Conservation (phyloP, 345 rosid genomes). For the Arabidopsis thaliana region DNA sequence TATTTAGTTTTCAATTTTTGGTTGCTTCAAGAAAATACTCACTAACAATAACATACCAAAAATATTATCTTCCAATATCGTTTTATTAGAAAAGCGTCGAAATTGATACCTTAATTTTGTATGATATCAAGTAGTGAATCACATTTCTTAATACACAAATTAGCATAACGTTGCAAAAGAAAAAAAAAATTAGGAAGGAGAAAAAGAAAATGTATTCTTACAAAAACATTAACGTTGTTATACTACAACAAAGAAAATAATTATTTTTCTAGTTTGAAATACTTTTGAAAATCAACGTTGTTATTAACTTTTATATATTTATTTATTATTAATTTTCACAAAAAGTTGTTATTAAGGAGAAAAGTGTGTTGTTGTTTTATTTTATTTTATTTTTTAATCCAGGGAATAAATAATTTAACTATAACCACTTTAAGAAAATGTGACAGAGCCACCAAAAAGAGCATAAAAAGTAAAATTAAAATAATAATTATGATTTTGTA, state of each 20-base stretch:
- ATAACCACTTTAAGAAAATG: not conserved
- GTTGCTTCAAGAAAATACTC: slow-evolving; percentile 9
- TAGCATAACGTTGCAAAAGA: no score
- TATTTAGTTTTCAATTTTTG: not conserved
- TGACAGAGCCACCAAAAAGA: slow-evolving; percentile 4
- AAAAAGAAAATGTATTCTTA: not conserved
- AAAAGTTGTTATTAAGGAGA: not conserved
- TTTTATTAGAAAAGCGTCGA: not conserved
- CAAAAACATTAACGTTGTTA: not conserved
- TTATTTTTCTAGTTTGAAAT: not conserved
- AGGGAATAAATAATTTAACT: not conserved
- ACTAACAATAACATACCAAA: slow-evolving; percentile 4
- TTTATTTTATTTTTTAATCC: not conserved
- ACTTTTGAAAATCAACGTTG: not conserved
- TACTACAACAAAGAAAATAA: not conserved
- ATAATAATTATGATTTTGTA: not conserved
- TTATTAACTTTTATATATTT: not conserved
- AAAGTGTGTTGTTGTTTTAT: no score
- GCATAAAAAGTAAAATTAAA: not conserved
- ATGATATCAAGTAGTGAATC: not conserved
- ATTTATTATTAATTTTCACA: no score
- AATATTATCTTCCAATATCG: not conserved
- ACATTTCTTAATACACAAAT: no score
- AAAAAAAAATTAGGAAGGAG: no score
- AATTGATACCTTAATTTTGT: not conserved